Base-by-base conservation (phyloP, 2,329 filamentous ascomycete species). In the Talaromyces funiculosus region DNA sequence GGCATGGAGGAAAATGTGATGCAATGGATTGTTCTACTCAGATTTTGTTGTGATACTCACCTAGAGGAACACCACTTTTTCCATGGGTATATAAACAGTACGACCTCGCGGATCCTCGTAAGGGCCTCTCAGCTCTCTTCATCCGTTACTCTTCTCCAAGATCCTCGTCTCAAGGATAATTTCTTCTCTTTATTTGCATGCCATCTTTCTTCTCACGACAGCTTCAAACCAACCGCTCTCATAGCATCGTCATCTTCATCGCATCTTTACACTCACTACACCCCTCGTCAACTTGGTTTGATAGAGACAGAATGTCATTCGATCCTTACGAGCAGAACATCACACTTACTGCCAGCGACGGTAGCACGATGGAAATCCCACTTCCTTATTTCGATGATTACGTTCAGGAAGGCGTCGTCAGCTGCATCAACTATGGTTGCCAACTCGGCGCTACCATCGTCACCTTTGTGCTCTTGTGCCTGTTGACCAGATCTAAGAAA, bases 391-490 rank as follows among this genome's bases (percentile, higher is more conserved):
- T 87, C 40, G 72, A 84, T 65, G 58, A 63, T 3, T 78, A 78
- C 54, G 72, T 80, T 58, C 71, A 76, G 61, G 82, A 82, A 68
- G 78, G 77, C 62, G 72, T 79, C 61, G 74, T 75, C 8, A 69
- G 80, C 37, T 78, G 74, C 69, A 85, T 90, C 78, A 87, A 86
- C 74, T 90, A 87, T 70, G 86, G 84, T 57, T 76, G 82, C 18
- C 89, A 93, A 71, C 80, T 92, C 56, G 90, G 90, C 31, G 84
- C 88, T 24, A 84, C 83, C 51, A 64, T 87, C 61, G 75, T 88
- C 62, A 83, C 91, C 68, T 77, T 92, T 18, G 66, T 88, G 45
- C 79, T 89, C 31, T 77, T 92, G 2, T 75, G 91, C 10, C 75
- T 87, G 61, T 81, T 92, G 72, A 92, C 89, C 0, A 84, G 84